phyloP scores from a whole-genome alignment of 1,139 yeast genomes.

The Candida buenavistaensis region DNA sequence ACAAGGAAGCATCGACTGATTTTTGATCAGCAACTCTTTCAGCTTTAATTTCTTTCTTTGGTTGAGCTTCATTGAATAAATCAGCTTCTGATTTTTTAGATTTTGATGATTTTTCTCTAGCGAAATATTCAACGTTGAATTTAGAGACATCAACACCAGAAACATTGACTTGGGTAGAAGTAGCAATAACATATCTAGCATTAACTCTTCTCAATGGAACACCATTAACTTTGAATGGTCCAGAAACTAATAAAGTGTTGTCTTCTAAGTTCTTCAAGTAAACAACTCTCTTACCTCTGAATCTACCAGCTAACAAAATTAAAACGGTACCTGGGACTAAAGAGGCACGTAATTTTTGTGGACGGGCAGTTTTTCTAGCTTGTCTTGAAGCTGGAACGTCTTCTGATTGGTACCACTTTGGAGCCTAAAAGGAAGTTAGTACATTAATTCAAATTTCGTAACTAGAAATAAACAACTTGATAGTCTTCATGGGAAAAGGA shows the following conservation, averaged over 20 bases:
- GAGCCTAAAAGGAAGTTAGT: constrained; percentile 51
- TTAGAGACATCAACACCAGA: constrained; percentile 83
- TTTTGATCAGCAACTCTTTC: constrained; percentile 99
- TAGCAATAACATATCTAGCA: constrained; percentile 98
- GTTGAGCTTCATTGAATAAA: constrained; percentile 86
- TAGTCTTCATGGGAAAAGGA: too few relatives aligned
- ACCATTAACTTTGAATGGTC: constrained; percentile 99
- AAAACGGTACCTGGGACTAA: constrained; percentile 98
- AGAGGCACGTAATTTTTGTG: constrained; percentile 95
- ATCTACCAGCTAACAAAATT: constrained; percentile 98
- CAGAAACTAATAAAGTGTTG: constrained; percentile 96
- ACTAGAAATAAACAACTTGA: too few relatives aligned
- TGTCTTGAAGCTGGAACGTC: constrained; percentile 85
- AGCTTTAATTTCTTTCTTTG: constrained; percentile 86
- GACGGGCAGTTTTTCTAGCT: constrained; percentile 89
- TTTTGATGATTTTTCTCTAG: constrained; percentile 89
- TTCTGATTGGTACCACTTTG: constrained; percentile 96
- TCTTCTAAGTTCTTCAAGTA: constrained; percentile 98
- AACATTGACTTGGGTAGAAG: constrained; percentile 88
- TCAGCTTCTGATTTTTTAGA: constrained; percentile 87
- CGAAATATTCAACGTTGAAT: constrained; percentile 95
- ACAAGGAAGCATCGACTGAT: constrained; percentile 90
- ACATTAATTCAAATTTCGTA: constrained; percentile 40
- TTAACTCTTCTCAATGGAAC: constrained; percentile 99
- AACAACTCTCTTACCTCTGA: constrained; percentile 99